Evolutionary conservation across 805 yeast species (phyloP).

Genomic region (Wickerhamomyces alni): DNA sequence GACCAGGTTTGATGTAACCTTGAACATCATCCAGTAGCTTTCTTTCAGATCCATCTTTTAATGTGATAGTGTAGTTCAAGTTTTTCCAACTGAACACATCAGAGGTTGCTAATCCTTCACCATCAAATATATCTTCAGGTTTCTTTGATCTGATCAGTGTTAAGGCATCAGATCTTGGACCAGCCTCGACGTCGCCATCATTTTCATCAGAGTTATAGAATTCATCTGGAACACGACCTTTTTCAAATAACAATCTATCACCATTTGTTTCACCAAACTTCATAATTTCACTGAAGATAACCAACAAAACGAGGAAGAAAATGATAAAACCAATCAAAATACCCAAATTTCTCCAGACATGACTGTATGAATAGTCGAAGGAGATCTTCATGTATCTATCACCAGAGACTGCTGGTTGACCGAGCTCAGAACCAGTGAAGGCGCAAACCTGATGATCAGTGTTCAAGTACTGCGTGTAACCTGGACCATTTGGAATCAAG

Average conservation of each 20-base stretch:
- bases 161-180: slow-evolving; percentile 1
- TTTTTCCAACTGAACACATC: slow-evolving; percentile 24
- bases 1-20: slow-evolving; percentile 71
- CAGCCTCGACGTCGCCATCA: not conserved
- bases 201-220: not conserved
- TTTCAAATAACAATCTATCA: slow-evolving; percentile 40
- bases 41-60: slow-evolving; percentile 24
- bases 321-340: slow-evolving; percentile 43
- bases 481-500: slow-evolving; percentile 53
- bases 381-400: slow-evolving; percentile 42
- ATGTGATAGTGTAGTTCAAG: slow-evolving; percentile 23
- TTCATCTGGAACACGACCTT: slow-evolving; percentile 26
- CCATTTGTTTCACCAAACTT: slow-evolving; percentile 27
- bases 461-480: slow-evolving; percentile 34
- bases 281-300: slow-evolving; percentile 43
- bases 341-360: slow-evolving; percentile 78
- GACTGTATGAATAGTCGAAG: slow-evolving; percentile 46
- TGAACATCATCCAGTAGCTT: slow-evolving; percentile 45
- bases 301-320: slow-evolving; percentile 48
- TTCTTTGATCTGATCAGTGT: slow-evolving; percentile 2
- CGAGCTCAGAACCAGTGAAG: slow-evolving; percentile 52
- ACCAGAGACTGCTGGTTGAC: slow-evolving; percentile 48
- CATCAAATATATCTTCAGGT: slow-evolving; percentile 13
- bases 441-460: slow-evolving; percentile 44
- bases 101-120: slow-evolving; percentile 15